A percentile compares a stretch with the other conserved stretches of the same genome.
phyloP scores from a whole-genome alignment of 2,329 filamentous ascomycete species.

The Colletotrichum sp. region DNA sequence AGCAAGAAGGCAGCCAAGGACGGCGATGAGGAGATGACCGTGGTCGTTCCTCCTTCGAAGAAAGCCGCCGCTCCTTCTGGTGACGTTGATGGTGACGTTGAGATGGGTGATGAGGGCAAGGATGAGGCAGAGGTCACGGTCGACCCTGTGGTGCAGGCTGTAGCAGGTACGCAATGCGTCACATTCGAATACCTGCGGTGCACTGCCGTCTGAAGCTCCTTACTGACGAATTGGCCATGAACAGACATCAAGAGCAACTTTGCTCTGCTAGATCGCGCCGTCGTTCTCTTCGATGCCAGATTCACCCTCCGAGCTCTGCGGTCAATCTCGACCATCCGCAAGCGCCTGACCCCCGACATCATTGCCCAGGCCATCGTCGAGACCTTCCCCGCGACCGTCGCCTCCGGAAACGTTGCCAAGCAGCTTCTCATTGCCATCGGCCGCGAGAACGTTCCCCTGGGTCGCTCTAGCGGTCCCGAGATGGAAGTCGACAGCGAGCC shows the following conservation, averaged over 20 bases:
- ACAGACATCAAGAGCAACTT: constrained; percentile 96
- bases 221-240: constrained; percentile 25
- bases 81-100: constrained; percentile 72
- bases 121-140: constrained; percentile 58
- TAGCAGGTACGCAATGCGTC: constrained; percentile 56
- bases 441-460: constrained; percentile 69
- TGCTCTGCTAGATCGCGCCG: constrained; percentile 86
- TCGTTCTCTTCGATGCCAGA: constrained; percentile 90
- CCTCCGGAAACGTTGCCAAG: constrained; percentile 70
- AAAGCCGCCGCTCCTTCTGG: constrained; percentile 59
- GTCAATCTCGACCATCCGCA: constrained; percentile 94
- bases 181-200: background rate
- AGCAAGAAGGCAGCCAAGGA: constrained; percentile 69
- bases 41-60: constrained; percentile 79
- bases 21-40: constrained; percentile 80
- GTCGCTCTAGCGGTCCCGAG: constrained; percentile 61
- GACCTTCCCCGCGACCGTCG: constrained; percentile 69
- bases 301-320: constrained; percentile 94
- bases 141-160: constrained; percentile 64
- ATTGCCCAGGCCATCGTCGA: constrained; percentile 82
- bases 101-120: constrained; percentile 69
- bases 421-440: constrained; percentile 74
- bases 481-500: constrained; percentile 76
- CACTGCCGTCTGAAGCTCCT: background rate
- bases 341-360: constrained; percentile 83